phyloP scores from a whole-genome alignment of 1,139 yeast genomes.

The Yamadazyma trypodendri region DNA sequence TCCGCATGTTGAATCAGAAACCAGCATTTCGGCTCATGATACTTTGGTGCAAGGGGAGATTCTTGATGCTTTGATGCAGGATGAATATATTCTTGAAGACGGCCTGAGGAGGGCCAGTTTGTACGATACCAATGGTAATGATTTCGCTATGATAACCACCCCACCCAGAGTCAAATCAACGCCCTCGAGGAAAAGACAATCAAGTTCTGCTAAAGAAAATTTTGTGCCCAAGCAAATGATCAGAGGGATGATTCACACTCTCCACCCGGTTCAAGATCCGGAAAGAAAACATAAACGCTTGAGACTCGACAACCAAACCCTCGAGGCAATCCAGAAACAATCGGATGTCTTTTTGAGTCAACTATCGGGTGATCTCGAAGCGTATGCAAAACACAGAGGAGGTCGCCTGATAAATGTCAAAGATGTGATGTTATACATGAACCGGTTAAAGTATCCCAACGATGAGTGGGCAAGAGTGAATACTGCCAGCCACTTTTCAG shows the following conservation, averaged over 20 bases:
- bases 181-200: background rate
- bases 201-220: background rate
- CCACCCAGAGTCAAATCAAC: constrained; percentile 2
- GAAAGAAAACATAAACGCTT: constrained; percentile 3
- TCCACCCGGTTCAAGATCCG: constrained; percentile 2
- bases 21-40: too few relatives aligned
- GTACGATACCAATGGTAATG: background rate
- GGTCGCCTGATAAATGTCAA: constrained; percentile 27
- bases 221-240: constrained; percentile 8
- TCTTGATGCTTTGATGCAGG: background rate
- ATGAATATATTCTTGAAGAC: constrained; percentile 1
- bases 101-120: background rate
- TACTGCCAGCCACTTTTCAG: constrained; percentile 25
- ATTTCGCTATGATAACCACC: background rate
- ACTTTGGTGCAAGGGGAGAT: too few relatives aligned
- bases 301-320: constrained; percentile 11
- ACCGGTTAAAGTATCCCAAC: constrained; percentile 30
- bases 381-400: constrained; percentile 34
- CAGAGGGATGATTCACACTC: constrained; percentile 9
- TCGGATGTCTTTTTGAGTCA: constrained; percentile 33
- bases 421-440: constrained; percentile 37
- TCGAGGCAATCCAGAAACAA: constrained; percentile 18
- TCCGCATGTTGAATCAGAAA: too few relatives aligned
- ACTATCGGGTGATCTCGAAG: constrained; percentile 33
- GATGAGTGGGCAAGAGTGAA: constrained; percentile 16